Evolutionary conservation across 768 basidiomycete genomes (phyloP).

Genomic region (Amanita muscaria): DNA sequence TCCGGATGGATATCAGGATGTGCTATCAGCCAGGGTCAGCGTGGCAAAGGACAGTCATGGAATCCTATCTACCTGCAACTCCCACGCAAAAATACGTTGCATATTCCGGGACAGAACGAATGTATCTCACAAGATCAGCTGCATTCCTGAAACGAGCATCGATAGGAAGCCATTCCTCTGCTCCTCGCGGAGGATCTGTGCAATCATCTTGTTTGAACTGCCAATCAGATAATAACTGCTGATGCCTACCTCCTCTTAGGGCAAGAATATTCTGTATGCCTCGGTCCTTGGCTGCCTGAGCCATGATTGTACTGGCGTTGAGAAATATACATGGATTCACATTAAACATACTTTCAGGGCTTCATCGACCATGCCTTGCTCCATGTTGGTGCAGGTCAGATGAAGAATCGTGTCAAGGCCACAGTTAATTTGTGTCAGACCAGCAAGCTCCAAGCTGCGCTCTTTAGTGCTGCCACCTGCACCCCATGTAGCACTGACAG

Average conservation of each 20-base stretch:
- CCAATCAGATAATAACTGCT: background rate
- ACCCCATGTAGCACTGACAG: conserved; percentile 94
- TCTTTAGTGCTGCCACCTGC: conserved; percentile 91
- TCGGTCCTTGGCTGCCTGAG: conserved; percentile 64
- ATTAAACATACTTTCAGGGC: conserved; percentile 59
- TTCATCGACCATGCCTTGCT: conserved; percentile 76
- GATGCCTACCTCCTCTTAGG: conserved; percentile 70
- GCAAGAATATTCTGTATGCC: conserved; percentile 90
- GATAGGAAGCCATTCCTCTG: conserved; percentile 87
- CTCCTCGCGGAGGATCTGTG: conserved; percentile 87
- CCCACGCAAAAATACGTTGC: conserved; percentile 86
- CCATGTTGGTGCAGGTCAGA: conserved; percentile 96
- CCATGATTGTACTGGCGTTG: conserved; percentile 4
- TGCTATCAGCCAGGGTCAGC: conserved; percentile 33
- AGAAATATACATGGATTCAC: background rate
- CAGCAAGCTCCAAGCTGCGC: conserved; percentile 79
- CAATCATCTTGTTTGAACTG: conserved; percentile 3
- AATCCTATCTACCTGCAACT: conserved; percentile 62
- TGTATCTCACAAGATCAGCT: conserved; percentile 86
- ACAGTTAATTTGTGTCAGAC: conserved; percentile 62
- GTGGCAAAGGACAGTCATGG: background rate
- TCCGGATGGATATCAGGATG: conserved; percentile 90
- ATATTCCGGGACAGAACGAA: conserved; percentile 68
- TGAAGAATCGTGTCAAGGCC: conserved; percentile 86
- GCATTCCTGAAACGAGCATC: conserved; percentile 81